These are phyloP conservation scores for Phytophthora citricola DNA, from an alignment of 352 stramenopile genomes.

Conservation along the genomic window DNA sequence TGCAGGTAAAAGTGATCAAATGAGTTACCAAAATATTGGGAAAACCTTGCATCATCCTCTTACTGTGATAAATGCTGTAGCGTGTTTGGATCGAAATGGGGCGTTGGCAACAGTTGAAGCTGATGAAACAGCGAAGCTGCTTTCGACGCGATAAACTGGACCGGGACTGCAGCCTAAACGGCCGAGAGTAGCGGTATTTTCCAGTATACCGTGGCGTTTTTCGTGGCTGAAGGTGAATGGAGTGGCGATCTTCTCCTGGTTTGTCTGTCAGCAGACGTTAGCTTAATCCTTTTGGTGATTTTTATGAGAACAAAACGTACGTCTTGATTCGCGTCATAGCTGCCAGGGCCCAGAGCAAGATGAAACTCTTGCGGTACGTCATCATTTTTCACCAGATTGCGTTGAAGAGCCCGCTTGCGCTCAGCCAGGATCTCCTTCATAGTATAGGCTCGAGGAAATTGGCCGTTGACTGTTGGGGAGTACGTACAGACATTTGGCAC, in stretches of 20 bases:
- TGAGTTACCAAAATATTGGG: too few relatives aligned
- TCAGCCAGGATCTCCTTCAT: slow-evolving; percentile 41
- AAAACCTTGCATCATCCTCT: background rate
- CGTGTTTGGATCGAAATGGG: slow-evolving; percentile 42
- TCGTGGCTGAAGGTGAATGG: slow-evolving; percentile 59
- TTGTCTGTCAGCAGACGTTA: slow-evolving; percentile 38
- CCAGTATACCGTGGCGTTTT: slow-evolving; percentile 52
- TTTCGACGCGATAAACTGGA: slow-evolving; percentile 35
- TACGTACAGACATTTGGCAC: slow-evolving; percentile 37
- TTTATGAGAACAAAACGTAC: slow-evolving; percentile 23
- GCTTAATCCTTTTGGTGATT: background rate
- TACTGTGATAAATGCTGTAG: slow-evolving; percentile 43
- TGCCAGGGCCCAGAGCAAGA: slow-evolving; percentile 55
- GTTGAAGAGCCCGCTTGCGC: slow-evolving; percentile 21
- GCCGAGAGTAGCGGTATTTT: slow-evolving; percentile 32
- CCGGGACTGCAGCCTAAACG: slow-evolving; percentile 30
- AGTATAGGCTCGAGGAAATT: slow-evolving; percentile 58
- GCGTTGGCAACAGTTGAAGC: slow-evolving; percentile 28
- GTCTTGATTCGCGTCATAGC: slow-evolving; percentile 61
- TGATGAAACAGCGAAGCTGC: slow-evolving; percentile 9
- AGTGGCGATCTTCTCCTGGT: slow-evolving; percentile 51
- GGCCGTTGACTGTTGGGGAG: slow-evolving; percentile 42
- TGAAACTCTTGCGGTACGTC: slow-evolving; percentile 27
- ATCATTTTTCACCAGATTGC: slow-evolving; percentile 15
- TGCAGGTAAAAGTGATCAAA: slow-evolving; percentile 4